Evolutionary conservation across 192 early-diverging fungal species (phyloP).

Genomic region (Cladochytrium replicatum): DNA sequence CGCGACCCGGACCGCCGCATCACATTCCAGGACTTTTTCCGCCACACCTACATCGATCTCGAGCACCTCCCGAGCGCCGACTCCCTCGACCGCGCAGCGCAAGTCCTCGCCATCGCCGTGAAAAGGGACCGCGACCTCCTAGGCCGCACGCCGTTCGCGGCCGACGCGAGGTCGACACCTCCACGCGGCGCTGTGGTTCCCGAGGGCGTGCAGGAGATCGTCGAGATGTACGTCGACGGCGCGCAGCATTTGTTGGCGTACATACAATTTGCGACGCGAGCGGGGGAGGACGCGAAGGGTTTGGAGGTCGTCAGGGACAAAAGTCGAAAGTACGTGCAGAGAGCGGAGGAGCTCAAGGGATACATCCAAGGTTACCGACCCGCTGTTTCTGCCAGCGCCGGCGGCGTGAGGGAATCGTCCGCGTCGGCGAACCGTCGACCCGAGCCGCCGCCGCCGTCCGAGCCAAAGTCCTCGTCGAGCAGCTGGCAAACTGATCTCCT

Average conservation of each 20-base stretch:
- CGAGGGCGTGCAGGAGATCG: not conserved
- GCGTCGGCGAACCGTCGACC: too few species aligned
- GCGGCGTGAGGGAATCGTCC: too few species aligned
- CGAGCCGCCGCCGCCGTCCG: too few species aligned
- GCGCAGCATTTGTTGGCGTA: constrained; percentile 14
- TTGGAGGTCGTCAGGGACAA: constrained; percentile 2
- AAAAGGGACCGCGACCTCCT: not conserved
- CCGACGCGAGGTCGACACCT: not conserved
- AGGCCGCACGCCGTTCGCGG: too few species aligned
- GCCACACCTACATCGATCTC: constrained; percentile 13
- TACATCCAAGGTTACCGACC: too few species aligned
- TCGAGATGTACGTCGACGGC: constrained; percentile 14
- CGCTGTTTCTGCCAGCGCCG: too few species aligned
- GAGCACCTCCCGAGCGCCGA: constrained; percentile 10
- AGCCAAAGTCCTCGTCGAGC: too few species aligned
- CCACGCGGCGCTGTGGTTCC: not conserved
- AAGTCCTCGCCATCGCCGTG: constrained; percentile 4
- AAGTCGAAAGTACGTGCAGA: constrained; percentile 5
- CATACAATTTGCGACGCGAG: constrained; percentile 4
- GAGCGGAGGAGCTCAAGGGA: constrained; percentile 9
- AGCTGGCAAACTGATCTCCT: too few species aligned
- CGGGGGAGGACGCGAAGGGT: not conserved
- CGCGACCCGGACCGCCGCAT: constrained; percentile 7
- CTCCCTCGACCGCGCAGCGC: constrained; percentile 2
- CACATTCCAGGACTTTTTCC: constrained; percentile 4